These are phyloP conservation scores for Taxawa tesnikishii DNA, from an alignment of 2,329 filamentous ascomycete genomes.

Conservation along the genomic window DNA sequence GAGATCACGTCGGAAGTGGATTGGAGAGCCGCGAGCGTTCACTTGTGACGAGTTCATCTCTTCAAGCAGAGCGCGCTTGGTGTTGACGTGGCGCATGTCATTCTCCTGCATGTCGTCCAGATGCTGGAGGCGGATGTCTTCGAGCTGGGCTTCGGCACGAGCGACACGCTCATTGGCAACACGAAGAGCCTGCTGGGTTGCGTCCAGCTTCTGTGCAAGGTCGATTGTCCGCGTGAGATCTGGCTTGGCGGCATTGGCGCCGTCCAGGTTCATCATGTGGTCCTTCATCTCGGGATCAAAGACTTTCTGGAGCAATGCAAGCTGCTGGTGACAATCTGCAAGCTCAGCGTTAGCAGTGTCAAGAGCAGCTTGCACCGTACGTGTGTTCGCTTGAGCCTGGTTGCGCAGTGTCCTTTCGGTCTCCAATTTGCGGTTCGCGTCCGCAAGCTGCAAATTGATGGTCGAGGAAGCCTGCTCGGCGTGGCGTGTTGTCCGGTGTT, in stretches of 20 bases:
- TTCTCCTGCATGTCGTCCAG: conserved; percentile 58
- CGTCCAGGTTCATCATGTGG: conserved; percentile 43
- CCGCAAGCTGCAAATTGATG: conserved; percentile 70
- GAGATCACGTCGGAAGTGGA: conserved; percentile 50
- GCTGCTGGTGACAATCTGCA: conserved; percentile 63
- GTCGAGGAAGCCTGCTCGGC: conserved; percentile 81
- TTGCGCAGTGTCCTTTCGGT: conserved; percentile 75
- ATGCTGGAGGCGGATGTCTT: conserved; percentile 62
- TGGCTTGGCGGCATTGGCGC: conserved; percentile 54
- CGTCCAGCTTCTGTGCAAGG: conserved; percentile 73
- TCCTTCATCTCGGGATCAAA: conserved; percentile 56
- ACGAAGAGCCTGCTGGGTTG: conserved; percentile 76
- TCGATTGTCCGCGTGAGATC: conserved; percentile 57
- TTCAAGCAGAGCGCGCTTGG: conserved; percentile 66
- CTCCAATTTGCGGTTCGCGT: conserved; percentile 79
- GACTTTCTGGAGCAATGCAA: conserved; percentile 71
- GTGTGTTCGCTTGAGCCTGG: conserved; percentile 76
- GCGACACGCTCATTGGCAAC: conserved; percentile 69
- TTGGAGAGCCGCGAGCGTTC: conserved; percentile 59
- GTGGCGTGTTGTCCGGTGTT: conserved; percentile 79
- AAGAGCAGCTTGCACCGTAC: conserved; percentile 65
- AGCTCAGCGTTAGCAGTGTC: conserved; percentile 74
- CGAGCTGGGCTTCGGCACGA: conserved; percentile 72
- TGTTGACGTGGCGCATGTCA: conserved; percentile 46
- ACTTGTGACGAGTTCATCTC: conserved; percentile 80